phyloP scores from a whole-genome alignment of 441 rosid genomes.

The Euphorbia schlechtendalii region DNA sequence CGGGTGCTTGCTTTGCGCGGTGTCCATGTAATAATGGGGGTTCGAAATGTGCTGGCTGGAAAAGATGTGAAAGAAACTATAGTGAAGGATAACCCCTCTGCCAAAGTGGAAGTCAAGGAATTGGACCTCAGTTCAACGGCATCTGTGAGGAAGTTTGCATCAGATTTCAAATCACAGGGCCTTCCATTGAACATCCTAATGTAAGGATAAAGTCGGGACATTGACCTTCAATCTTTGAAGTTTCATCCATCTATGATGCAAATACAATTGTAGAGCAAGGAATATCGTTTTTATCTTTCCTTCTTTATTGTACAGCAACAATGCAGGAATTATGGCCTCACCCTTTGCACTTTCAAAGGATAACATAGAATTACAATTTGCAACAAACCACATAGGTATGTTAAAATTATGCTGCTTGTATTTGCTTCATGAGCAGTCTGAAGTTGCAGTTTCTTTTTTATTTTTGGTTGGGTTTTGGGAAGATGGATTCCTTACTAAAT shows the following conservation, averaged over 20 bases:
- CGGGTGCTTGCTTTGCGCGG: constrained; percentile 64
- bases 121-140: constrained; percentile 64
- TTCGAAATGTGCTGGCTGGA: constrained; percentile 52
- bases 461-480: not conserved
- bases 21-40: constrained; percentile 64
- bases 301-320: constrained; percentile 38
- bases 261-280: not conserved
- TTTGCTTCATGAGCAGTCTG: not conserved
- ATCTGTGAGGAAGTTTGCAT: constrained; percentile 62
- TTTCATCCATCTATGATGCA: not conserved
- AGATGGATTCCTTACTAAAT: not conserved
- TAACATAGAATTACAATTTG: constrained; percentile 53
- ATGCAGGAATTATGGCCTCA: constrained; percentile 61
- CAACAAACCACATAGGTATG: constrained; percentile 60
- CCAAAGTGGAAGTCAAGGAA: constrained; percentile 67
- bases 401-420: not conserved
- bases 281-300: constrained; percentile 15
- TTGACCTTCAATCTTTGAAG: not conserved
- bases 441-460: not conserved
- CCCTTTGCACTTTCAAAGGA: constrained; percentile 57
- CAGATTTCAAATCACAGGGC: constrained; percentile 42
- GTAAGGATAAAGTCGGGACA: constrained; percentile 29
- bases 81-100: constrained; percentile 43
- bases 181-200: constrained; percentile 63
- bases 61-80: constrained; percentile 43